These are phyloP conservation scores for Neonothopanus nambi DNA, from an alignment of 1,284 basidiomycete species.

Conservation along the genomic window DNA sequence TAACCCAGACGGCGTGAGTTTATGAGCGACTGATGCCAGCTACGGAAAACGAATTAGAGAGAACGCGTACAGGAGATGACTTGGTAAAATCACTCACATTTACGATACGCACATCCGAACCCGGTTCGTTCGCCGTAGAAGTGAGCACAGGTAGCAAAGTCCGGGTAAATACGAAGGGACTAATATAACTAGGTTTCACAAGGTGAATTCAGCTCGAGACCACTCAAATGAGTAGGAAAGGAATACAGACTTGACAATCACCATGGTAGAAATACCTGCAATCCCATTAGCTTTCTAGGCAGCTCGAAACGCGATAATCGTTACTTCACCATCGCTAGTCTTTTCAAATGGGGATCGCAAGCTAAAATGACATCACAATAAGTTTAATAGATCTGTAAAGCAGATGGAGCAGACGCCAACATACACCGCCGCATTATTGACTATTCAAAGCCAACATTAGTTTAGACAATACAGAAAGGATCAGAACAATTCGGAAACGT, in stretches of 20 bases:
- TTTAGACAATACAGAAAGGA: no score
- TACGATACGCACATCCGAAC: slow-evolving; percentile 52
- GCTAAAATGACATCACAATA: not conserved
- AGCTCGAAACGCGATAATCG: not conserved
- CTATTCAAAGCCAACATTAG: slow-evolving; percentile 29
- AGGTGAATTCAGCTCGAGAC: not conserved
- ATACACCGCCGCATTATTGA: slow-evolving; percentile 46
- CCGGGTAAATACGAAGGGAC: slow-evolving; percentile 46
- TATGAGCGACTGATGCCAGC: slow-evolving; percentile 19
- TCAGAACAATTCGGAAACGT: not conserved
- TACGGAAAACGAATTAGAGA: not conserved
- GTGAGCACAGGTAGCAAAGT: slow-evolving; percentile 49
- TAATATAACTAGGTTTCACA: slow-evolving; percentile 37
- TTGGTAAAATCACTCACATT: slow-evolving; percentile 33
- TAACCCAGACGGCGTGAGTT: slow-evolving; percentile 8
- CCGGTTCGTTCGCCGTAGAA: slow-evolving; percentile 40
- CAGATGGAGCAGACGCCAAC: slow-evolving; percentile 10
- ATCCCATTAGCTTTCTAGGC: not conserved
- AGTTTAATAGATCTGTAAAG: not conserved
- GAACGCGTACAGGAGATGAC: not conserved
- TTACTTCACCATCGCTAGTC: slow-evolving; percentile 33
- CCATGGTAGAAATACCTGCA: slow-evolving; percentile 36
- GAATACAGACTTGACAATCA: slow-evolving; percentile 42
- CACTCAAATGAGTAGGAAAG: not conserved
- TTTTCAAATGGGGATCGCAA: slow-evolving; percentile 24